A percentile compares a stretch with the other conserved stretches of the same genome.
Evolutionary conservation across 106 monocot species (phyloP).

Genomic region (Acorus gramineus): DNA sequence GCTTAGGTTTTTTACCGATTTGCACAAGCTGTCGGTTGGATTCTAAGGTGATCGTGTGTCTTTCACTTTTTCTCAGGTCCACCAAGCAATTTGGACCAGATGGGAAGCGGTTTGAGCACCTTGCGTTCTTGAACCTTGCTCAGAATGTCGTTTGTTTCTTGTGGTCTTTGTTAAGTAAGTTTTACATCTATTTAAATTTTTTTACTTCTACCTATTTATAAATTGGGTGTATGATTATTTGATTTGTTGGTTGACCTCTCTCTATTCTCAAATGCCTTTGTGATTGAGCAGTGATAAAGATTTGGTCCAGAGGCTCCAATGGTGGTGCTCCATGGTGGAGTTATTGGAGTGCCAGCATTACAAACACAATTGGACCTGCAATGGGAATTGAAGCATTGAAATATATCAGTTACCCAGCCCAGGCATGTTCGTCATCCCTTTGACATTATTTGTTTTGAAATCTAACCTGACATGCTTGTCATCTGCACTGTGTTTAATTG

Average conservation of each 20-base stretch:
- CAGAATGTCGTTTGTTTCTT: slow-evolving; percentile 89
- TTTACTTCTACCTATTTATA: not conserved
- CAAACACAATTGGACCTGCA: slow-evolving; percentile 91
- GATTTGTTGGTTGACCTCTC: slow-evolving; percentile 1
- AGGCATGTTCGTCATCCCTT: slow-evolving; percentile 26
- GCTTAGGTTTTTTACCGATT: too few relatives aligned
- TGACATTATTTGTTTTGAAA: too few relatives aligned
- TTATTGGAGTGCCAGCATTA: slow-evolving; percentile 83
- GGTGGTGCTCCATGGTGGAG: slow-evolving; percentile 81
- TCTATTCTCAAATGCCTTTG: not conserved
- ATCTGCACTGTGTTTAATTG: too few relatives aligned
- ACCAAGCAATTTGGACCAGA: slow-evolving; percentile 86
- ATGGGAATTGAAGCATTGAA: slow-evolving; percentile 97
- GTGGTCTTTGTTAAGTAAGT: slow-evolving; percentile 90
- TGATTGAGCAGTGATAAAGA: slow-evolving; percentile 43
- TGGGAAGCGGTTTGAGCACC: slow-evolving; percentile 79
- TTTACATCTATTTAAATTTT: not conserved
- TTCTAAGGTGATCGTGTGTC: not conserved
- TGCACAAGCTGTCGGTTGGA: not conserved
- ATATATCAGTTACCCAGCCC: slow-evolving; percentile 96
- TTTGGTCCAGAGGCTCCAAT: slow-evolving; percentile 51
- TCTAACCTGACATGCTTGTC: too few relatives aligned
- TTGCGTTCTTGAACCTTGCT: slow-evolving; percentile 93
- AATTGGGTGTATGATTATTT: not conserved
- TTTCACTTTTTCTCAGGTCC: slow-evolving; percentile 37